Conservation (phyloP, 768 basidiomycete species). For the Leucocoprinus sp. region DNA sequence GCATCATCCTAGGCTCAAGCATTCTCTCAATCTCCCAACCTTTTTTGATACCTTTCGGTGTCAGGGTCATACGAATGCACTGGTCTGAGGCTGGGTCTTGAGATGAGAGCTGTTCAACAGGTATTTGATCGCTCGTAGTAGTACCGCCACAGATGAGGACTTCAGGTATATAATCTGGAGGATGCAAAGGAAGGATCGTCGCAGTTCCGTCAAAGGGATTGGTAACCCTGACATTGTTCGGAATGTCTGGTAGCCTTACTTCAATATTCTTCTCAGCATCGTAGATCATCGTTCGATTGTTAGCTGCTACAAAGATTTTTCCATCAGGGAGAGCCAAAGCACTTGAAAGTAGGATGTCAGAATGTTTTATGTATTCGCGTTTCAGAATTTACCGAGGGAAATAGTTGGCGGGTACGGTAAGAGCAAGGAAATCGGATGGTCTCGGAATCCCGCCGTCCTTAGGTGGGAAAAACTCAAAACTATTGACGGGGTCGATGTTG, state of each 20-base stretch:
- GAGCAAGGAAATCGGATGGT: slow-evolving; percentile 20
- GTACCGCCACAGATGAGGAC: slow-evolving; percentile 41
- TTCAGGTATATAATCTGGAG: slow-evolving; percentile 34
- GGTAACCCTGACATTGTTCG: slow-evolving; percentile 35
- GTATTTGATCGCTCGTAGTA: slow-evolving; percentile 23
- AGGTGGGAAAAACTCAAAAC: slow-evolving; percentile 31
- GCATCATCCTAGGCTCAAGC: slow-evolving; percentile 31
- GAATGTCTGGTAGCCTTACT: slow-evolving; percentile 32
- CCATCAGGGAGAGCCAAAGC: slow-evolving; percentile 32
- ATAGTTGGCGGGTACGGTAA: slow-evolving; percentile 20
- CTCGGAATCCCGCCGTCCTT: slow-evolving; percentile 29
- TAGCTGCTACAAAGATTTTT: slow-evolving; percentile 32
- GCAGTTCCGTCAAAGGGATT: slow-evolving; percentile 33
- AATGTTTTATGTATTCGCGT: not conserved
- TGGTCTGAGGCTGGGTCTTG: slow-evolving; percentile 36
- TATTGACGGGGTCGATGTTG: slow-evolving; percentile 49
- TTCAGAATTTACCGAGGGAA: slow-evolving; percentile 21
- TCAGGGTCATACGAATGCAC: slow-evolving; percentile 34
- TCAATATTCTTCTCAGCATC: slow-evolving; percentile 30
- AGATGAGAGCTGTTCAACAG: slow-evolving; percentile 25
- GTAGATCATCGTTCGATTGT: slow-evolving; percentile 34
- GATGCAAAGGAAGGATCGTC: slow-evolving; percentile 28
- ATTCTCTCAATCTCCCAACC: slow-evolving; percentile 41
- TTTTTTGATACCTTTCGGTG: slow-evolving; percentile 30
- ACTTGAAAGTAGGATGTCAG: slow-evolving; percentile 12